A percentile compares a stretch with the other conserved stretches of the same genome.
These are phyloP conservation scores for Leccinum aurantiacum DNA, from an alignment of 768 basidiomycete species.

Conservation along the genomic window DNA sequence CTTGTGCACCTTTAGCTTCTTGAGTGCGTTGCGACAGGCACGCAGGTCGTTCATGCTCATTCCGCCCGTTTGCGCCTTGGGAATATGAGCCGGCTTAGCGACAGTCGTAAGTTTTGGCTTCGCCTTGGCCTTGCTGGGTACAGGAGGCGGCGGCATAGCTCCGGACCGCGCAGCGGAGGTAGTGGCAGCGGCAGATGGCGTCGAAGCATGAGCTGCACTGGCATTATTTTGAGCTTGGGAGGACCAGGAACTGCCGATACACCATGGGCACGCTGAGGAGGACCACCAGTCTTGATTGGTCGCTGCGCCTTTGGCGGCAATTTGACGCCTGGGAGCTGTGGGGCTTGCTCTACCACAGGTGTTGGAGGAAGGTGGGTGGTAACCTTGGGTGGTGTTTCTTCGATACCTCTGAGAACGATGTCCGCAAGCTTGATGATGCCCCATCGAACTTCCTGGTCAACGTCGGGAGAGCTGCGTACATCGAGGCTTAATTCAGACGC, in stretches of 20 bases:
- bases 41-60: constrained; percentile 76
- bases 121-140: constrained; percentile 27
- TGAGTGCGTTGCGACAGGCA: constrained; percentile 72
- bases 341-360: constrained; percentile 62
- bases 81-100: constrained; percentile 47
- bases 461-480: constrained; percentile 57
- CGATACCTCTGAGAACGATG: constrained; percentile 75
- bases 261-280: constrained; percentile 31
- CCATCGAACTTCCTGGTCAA: constrained; percentile 89
- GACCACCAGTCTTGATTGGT: constrained; percentile 36
- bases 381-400: constrained; percentile 85
- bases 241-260: constrained; percentile 32
- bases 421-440: constrained; percentile 91
- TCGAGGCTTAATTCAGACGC: neutral
- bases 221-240: constrained; percentile 56
- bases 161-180: constrained; percentile 9
- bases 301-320: constrained; percentile 41
- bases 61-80: constrained; percentile 73
- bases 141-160: constrained; percentile 33
- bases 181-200: constrained; percentile 20
- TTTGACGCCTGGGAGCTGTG: constrained; percentile 57
- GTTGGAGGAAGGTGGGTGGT: constrained; percentile 79
- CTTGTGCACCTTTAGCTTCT: constrained; percentile 43
- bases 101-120: constrained; percentile 26
- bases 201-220: constrained; percentile 14